Evolutionary conservation across 208 protist species (phyloP).

Genomic region (Trypanosoma melophagium): DNA sequence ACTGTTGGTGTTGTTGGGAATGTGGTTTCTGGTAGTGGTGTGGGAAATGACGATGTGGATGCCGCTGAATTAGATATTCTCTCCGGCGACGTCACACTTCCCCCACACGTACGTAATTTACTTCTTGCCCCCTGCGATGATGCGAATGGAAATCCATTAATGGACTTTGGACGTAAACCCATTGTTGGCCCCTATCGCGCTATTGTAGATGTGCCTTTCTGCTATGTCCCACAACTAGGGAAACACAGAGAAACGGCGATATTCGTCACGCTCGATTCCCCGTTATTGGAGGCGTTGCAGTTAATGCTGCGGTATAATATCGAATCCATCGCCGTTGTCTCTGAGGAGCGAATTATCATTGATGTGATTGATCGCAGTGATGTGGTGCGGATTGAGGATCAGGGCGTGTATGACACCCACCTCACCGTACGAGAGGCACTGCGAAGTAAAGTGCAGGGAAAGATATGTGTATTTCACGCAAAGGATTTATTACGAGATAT

Average conservation of each 20-base stretch:
- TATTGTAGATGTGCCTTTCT: constrained; percentile 80
- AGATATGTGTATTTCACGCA: constrained; percentile 74
- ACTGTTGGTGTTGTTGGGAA: not conserved
- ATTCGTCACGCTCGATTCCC: constrained; percentile 71
- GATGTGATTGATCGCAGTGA: constrained; percentile 84
- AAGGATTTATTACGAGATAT: constrained; percentile 77
- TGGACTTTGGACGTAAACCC: constrained; percentile 37
- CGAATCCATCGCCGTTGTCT: constrained; percentile 72
- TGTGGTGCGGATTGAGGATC: constrained; percentile 83
- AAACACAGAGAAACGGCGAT: constrained; percentile 48
- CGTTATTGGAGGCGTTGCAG: constrained; percentile 64
- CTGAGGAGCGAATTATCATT: constrained; percentile 55
- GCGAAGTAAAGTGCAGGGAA: constrained; percentile 45
- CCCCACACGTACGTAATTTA: constrained; percentile 56
- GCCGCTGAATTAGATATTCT: constrained; percentile 19
- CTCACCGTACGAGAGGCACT: constrained; percentile 77
- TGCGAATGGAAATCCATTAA: constrained; percentile 19
- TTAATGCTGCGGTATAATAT: constrained; percentile 68
- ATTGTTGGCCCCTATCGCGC: constrained; percentile 62
- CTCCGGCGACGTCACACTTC: constrained; percentile 45
- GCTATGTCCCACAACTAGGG: constrained; percentile 43
- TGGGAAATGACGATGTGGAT: constrained; percentile 1
- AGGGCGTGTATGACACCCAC: constrained; percentile 87
- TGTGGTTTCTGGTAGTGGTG: not conserved
- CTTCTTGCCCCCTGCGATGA: constrained; percentile 31